These are phyloP conservation scores for Hypsizygus ulmarius DNA, from an alignment of 1,284 basidiomycete genomes.

Conservation along the genomic window DNA sequence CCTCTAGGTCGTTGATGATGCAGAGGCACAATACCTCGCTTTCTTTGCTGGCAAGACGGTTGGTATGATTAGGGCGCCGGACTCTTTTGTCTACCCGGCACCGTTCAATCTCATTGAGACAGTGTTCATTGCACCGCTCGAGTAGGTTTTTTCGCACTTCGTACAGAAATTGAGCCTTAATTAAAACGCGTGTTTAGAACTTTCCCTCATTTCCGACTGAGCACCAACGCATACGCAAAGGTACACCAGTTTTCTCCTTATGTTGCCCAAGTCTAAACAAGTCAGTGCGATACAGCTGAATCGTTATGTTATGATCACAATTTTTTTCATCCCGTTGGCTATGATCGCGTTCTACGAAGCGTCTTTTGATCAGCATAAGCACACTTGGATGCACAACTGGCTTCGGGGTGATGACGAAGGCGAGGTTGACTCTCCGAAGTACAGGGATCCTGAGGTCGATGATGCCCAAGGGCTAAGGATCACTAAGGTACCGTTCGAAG, in stretches of 20 bases:
- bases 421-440: slow-evolving; percentile 56
- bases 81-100: slow-evolving; percentile 69
- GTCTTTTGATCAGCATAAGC: slow-evolving; percentile 45
- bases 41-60: slow-evolving; percentile 89
- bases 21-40: slow-evolving; percentile 69
- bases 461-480: slow-evolving; percentile 67
- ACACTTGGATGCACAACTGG: slow-evolving; percentile 69
- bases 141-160: slow-evolving; percentile 72
- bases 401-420: slow-evolving; percentile 62
- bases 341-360: slow-evolving; percentile 79
- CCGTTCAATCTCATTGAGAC: slow-evolving; percentile 87
- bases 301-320: slow-evolving; percentile 66
- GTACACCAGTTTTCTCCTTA: slow-evolving; percentile 31
- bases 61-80: slow-evolving; percentile 82
- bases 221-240: slow-evolving; percentile 51
- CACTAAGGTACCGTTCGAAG: slow-evolving; percentile 70
- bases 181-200: slow-evolving; percentile 36
- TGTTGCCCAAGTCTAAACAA: not conserved
- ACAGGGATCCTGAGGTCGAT: slow-evolving; percentile 61
- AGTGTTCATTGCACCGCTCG: slow-evolving; percentile 79
- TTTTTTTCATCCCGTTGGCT: slow-evolving; percentile 81
- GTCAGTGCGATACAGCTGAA: slow-evolving; percentile 56
- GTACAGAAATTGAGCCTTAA: no score
- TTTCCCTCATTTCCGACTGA: slow-evolving; percentile 39
- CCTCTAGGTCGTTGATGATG: slow-evolving; percentile 38